Evolutionary conservation across 345 rosid species (phyloP).

Genomic region (Rhodomyrtus tomentosa): DNA sequence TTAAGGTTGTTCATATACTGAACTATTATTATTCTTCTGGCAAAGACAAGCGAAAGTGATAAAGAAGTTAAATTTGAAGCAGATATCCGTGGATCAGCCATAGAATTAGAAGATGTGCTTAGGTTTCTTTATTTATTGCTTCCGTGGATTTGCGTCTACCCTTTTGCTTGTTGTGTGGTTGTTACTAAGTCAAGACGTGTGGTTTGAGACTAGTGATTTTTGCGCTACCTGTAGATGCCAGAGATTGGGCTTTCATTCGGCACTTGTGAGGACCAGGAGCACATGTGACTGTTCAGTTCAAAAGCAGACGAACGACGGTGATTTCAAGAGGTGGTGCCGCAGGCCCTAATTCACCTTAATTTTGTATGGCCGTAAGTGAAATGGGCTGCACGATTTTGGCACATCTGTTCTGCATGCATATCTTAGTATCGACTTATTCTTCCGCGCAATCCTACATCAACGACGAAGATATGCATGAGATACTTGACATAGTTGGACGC

Average conservation of each 20-base stretch:
- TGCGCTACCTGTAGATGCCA: not conserved
- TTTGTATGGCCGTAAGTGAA: not conserved
- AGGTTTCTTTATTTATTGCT: too few species aligned
- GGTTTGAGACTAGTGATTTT: not conserved
- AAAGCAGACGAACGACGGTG: not conserved
- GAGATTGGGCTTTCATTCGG: not conserved
- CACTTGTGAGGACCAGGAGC: not conserved
- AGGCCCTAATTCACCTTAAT: not conserved
- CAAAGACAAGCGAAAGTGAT: not conserved
- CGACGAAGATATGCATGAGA: not conserved
- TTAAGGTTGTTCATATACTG: not conserved
- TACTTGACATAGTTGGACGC: not conserved
- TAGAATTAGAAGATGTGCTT: too few species aligned
- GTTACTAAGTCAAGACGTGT: not conserved
- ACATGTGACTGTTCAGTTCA: not conserved
- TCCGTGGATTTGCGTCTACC: not conserved
- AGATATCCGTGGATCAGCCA: not conserved
- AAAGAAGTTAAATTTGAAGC: not conserved
- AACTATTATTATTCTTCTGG: not conserved
- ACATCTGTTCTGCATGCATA: not conserved
- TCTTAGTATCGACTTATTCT: not conserved
- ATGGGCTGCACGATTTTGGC: not conserved
- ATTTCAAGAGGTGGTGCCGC: not conserved
- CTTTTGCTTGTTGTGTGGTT: not conserved
- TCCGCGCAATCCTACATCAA: not conserved